A percentile compares a stretch with the other conserved stretches of the same genome.
phyloP scores from a whole-genome alignment of 169 alveolate genomes.

The Eimeria praecox region DNA sequence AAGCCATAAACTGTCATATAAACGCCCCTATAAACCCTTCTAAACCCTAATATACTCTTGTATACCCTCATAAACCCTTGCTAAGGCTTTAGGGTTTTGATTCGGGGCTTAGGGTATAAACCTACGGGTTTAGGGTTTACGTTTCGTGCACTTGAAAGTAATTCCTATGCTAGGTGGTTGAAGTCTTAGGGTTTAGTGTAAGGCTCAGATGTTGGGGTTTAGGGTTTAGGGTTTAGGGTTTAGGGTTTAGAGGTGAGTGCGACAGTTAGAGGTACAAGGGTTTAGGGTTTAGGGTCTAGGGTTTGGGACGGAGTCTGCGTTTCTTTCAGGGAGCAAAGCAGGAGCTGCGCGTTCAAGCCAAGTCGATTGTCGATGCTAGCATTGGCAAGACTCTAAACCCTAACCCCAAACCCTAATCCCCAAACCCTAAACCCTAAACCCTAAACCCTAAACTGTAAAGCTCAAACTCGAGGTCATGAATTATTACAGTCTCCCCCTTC shows the following conservation, averaged over 20 bases:
- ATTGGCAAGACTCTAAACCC: constrained; percentile 81
- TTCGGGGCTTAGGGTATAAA: background rate
- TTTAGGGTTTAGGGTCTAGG: background rate
- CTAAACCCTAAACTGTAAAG: background rate
- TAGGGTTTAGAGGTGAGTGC: background rate
- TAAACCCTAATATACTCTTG: too few species aligned
- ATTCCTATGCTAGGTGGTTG: too few species aligned
- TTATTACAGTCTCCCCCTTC: background rate
- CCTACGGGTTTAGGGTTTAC: background rate
- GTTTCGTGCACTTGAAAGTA: too few species aligned
- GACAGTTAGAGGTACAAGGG: background rate
- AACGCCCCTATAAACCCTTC: too few species aligned
- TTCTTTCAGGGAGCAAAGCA: constrained; percentile 89
- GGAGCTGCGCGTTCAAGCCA: constrained; percentile 90
- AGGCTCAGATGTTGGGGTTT: too few species aligned
- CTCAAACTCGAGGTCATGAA: background rate
- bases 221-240: background rate
- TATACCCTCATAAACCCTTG: background rate
- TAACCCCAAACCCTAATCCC: constrained; percentile 7
- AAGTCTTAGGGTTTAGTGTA: too few species aligned
- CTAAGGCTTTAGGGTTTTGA: background rate
- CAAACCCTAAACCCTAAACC: background rate
- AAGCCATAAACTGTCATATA: too few species aligned
- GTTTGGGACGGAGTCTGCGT: background rate
- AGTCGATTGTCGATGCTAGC: constrained; percentile 93